phyloP scores from a whole-genome alignment of 2,329 filamentous ascomycete species.

The Apiospora koreana region DNA sequence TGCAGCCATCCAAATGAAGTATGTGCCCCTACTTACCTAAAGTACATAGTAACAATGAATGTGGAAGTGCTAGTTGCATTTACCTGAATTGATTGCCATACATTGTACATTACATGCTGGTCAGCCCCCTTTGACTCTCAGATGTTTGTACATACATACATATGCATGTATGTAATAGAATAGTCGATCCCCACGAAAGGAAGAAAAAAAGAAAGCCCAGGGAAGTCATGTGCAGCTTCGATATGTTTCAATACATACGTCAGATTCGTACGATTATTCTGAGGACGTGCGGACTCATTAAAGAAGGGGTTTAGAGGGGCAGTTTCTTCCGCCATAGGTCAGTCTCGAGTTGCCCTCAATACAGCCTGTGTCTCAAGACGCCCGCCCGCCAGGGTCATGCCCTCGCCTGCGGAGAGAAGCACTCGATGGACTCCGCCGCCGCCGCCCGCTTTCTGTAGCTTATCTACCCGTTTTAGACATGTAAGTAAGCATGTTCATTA shows the following conservation, averaged over 20 bases:
- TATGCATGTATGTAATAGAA: not conserved
- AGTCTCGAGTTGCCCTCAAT: constrained; percentile 7
- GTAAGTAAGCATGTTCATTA: not conserved
- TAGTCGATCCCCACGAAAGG: not conserved
- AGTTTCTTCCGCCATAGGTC: not conserved
- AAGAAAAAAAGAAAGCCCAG: not conserved
- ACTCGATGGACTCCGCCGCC: not conserved
- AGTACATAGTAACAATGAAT: too few relatives aligned
- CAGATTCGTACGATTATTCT: not conserved
- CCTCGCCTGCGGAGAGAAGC: not conserved
- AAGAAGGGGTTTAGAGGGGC: constrained; percentile 2
- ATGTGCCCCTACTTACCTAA: not conserved
- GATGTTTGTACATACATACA: too few relatives aligned
- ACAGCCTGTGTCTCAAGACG: not conserved
- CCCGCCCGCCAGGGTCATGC: not conserved
- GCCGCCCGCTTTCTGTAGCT: not conserved
- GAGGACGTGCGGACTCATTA: not conserved
- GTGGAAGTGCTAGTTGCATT: too few relatives aligned
- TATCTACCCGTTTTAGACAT: not conserved
- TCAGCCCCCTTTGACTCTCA: not conserved
- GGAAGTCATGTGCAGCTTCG: not conserved
- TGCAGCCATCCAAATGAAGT: not conserved
- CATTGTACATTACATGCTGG: not conserved
- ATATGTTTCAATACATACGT: constrained; percentile 8
- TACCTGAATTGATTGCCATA: not conserved